Conservation (phyloP, 768 basidiomycete genomes). For the Baorangia bicolor region DNA sequence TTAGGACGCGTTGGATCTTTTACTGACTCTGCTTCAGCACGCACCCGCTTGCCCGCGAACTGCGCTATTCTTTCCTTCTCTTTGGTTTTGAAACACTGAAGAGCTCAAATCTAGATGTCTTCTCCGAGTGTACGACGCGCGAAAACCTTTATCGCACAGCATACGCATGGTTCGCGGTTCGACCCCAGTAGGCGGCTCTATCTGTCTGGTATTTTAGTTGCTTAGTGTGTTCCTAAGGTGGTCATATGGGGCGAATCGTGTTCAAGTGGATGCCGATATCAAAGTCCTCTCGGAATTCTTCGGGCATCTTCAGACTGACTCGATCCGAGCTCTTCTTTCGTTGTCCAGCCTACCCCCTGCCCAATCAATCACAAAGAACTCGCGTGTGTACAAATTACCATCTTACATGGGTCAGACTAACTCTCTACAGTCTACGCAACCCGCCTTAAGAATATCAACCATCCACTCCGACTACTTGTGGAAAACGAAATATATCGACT, state of each 20-base stretch:
- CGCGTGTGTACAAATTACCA: slow-evolving; percentile 36
- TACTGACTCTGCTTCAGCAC: slow-evolving; percentile 51
- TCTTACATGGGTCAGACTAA: slow-evolving; percentile 3
- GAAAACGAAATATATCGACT: slow-evolving; percentile 90
- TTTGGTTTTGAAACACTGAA: slow-evolving; percentile 93
- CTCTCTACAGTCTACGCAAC: slow-evolving; percentile 49
- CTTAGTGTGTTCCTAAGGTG: slow-evolving; percentile 54
- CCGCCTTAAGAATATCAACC: slow-evolving; percentile 64
- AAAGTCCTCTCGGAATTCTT: slow-evolving; percentile 85
- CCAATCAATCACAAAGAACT: slow-evolving; percentile 42
- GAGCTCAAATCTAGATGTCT: slow-evolving; percentile 81
- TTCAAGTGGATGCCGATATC: slow-evolving; percentile 87
- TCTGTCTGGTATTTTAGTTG: neutral
- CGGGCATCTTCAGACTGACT: slow-evolving; percentile 71
- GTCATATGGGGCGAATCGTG: slow-evolving; percentile 93
- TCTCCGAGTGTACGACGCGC: slow-evolving; percentile 74
- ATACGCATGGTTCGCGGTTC: slow-evolving; percentile 89
- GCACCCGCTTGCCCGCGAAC: slow-evolving; percentile 88
- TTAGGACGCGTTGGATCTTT: neutral
- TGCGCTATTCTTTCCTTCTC: slow-evolving; percentile 84
- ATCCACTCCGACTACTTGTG: slow-evolving; percentile 77
- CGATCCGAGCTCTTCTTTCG: slow-evolving; percentile 53
- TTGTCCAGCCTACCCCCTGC: slow-evolving; percentile 63
- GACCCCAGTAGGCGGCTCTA: slow-evolving; percentile 74
- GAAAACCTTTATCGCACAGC: slow-evolving; percentile 76